Evolutionary conservation across 129 eudicot genomes (phyloP).

Genomic region (Deinandra increscens): DNA sequence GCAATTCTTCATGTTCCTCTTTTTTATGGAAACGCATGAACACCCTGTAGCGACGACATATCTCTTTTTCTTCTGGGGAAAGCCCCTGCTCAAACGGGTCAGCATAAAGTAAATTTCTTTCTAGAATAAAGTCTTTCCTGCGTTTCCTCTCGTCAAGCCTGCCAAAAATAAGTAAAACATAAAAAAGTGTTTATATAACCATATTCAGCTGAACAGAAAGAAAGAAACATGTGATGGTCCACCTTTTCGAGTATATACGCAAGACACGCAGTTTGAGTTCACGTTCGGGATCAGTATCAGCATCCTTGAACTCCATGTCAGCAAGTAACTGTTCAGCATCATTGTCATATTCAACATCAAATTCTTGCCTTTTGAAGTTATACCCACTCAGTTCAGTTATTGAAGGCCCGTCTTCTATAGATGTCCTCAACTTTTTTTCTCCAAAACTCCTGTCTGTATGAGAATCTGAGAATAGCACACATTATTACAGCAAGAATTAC

Average conservation of each 20-base stretch:
- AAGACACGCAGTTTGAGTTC: conserved; percentile 81
- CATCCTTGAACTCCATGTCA: conserved; percentile 96
- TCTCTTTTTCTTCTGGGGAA: conserved; percentile 75
- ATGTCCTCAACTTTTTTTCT: conserved; percentile 77
- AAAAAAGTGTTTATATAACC: not conserved
- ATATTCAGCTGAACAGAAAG: not conserved
- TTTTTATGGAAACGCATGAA: conserved; percentile 93
- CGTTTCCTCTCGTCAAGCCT: conserved; percentile 98
- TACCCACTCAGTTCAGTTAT: conserved; percentile 76
- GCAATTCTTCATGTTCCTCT: conserved; percentile 76
- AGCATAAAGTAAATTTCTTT: conserved; percentile 73
- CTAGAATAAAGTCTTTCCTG: conserved; percentile 82
- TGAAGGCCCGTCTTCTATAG: conserved; percentile 75
- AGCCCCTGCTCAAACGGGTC: conserved; percentile 75
- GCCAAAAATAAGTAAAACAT: conserved; percentile 15
- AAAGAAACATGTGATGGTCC: not conserved
- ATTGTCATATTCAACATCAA: conserved; percentile 92
- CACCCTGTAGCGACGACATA: conserved; percentile 67
- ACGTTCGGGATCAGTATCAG: conserved; percentile 79
- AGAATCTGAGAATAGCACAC: conserved; percentile 29
- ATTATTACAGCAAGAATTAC: not conserved
- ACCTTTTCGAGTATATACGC: conserved; percentile 81
- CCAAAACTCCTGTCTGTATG: conserved; percentile 83
- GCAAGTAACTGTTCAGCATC: conserved; percentile 97
- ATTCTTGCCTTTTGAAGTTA: conserved; percentile 87